Evolutionary conservation across 345 rosid genomes (phyloP).

Genomic region (Hibiscus mutabilis): DNA sequence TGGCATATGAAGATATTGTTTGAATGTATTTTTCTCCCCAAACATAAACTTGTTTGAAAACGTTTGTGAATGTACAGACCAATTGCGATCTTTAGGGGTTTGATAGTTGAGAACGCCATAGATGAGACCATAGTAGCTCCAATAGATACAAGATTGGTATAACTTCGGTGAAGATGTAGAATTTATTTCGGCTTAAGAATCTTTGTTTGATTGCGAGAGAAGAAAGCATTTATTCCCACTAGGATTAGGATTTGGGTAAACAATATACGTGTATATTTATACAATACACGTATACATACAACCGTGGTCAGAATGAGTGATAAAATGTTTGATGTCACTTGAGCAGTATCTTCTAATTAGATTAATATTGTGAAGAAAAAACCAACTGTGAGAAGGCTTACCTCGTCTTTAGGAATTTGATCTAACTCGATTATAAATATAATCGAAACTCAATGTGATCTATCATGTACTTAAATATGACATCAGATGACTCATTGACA

Average conservation of each 20-base stretch:
- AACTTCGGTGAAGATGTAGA: conserved; percentile 26
- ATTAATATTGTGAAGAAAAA: no score
- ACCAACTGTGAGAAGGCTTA: no score
- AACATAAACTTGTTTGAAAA: no score
- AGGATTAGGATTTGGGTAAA: conserved; percentile 18
- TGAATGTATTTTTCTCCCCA: not conserved
- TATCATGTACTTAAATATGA: no score
- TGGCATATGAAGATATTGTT: not conserved
- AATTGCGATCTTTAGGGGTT: not conserved
- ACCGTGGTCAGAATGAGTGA: no score
- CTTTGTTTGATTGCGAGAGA: conserved; percentile 65
- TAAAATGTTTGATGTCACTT: no score
- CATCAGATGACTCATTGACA: no score
- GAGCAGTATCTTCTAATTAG: no score
- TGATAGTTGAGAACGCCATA: not conserved
- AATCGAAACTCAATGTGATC: no score
- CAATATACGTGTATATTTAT: not conserved
- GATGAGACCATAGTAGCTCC: not conserved
- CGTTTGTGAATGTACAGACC: not conserved
- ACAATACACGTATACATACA: not conserved
- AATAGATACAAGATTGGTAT: conserved; percentile 21
- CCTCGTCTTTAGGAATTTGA: no score
- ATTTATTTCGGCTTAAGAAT: conserved; percentile 24
- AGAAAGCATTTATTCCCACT: conserved; percentile 73
- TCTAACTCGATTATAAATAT: no score